Conservation (phyloP, 345 rosid species). For the Pistacia vera region DNA sequence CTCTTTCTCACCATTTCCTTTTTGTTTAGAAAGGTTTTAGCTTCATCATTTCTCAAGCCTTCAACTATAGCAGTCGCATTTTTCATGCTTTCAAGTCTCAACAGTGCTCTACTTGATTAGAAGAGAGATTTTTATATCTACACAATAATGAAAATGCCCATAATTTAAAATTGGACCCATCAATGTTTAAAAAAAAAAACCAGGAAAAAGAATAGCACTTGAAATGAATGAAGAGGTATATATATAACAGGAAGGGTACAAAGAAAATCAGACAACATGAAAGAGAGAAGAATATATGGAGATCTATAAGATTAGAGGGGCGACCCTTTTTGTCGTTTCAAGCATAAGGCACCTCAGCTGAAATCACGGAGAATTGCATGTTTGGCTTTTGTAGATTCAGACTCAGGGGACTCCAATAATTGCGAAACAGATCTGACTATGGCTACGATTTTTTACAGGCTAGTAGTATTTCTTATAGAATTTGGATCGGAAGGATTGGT, state of each 20-base stretch:
- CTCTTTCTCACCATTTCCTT: neutral
- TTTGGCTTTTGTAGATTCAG: slow-evolving; percentile 20
- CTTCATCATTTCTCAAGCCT: neutral
- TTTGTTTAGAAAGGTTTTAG: neutral
- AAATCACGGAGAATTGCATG: slow-evolving; percentile 27
- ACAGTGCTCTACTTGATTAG: neutral
- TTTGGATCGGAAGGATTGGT: neutral
- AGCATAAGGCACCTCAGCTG: slow-evolving; percentile 6
- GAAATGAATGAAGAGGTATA: neutral
- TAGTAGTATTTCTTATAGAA: neutral
- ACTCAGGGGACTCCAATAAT: neutral
- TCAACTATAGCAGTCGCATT: too few relatives aligned
- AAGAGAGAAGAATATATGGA: neutral
- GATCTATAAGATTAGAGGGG: neutral
- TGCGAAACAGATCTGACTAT: slow-evolving; percentile 4
- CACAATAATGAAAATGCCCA: neutral
- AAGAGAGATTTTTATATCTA: neutral
- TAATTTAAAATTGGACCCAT: neutral
- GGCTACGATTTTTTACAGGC: neutral
- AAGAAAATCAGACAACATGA: neutral
- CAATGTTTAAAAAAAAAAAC: neutral
- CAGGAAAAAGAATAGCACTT: neutral
- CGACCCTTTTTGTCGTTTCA: slow-evolving; percentile 14
- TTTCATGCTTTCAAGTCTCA: neutral
- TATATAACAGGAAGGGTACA: neutral